Evolutionary conservation across 805 yeast genomes (phyloP).

Genomic region (Candida adriatica): DNA sequence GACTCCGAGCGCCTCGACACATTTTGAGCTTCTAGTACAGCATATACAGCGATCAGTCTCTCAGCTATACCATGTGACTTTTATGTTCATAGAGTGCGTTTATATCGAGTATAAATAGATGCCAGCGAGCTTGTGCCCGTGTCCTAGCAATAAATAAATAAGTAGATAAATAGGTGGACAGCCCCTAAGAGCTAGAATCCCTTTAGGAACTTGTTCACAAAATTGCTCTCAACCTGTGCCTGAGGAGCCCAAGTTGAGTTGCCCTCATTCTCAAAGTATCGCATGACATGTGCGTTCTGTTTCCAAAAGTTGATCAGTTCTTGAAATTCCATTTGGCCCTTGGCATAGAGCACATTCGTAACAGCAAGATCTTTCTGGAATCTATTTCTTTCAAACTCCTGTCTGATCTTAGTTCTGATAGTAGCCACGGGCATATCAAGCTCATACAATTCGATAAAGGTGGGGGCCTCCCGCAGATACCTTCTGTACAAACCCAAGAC

Average conservation of each 20-base stretch:
- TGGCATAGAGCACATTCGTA: constrained; percentile 62
- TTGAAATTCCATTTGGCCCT: constrained; percentile 89
- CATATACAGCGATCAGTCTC: too few species aligned
- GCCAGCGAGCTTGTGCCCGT: too few species aligned
- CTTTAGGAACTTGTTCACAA: constrained; percentile 68
- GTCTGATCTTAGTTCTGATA: constrained; percentile 78
- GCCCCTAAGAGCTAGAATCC: too few species aligned
- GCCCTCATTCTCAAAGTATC: constrained; percentile 67
- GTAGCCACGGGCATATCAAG: constrained; percentile 72
- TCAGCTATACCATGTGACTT: too few species aligned
- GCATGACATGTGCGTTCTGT: constrained; percentile 78
- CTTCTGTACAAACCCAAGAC: constrained; percentile 68
- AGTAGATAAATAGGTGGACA: too few species aligned
- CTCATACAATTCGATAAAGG: constrained; percentile 57
- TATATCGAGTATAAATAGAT: too few species aligned
- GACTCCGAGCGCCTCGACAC: too few species aligned
- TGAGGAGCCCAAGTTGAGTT: constrained; percentile 39
- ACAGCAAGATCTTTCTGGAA: constrained; percentile 61
- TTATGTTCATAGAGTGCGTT: too few species aligned
- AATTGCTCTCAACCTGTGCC: constrained; percentile 41
- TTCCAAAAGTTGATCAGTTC: constrained; percentile 87
- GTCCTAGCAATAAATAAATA: too few species aligned
- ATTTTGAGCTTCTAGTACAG: too few species aligned
- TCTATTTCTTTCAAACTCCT: constrained; percentile 82
- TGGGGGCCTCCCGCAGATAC: constrained; percentile 56